Base-by-base conservation (phyloP, 75 land plant species). In the Cunninghamia lanceolata region DNA sequence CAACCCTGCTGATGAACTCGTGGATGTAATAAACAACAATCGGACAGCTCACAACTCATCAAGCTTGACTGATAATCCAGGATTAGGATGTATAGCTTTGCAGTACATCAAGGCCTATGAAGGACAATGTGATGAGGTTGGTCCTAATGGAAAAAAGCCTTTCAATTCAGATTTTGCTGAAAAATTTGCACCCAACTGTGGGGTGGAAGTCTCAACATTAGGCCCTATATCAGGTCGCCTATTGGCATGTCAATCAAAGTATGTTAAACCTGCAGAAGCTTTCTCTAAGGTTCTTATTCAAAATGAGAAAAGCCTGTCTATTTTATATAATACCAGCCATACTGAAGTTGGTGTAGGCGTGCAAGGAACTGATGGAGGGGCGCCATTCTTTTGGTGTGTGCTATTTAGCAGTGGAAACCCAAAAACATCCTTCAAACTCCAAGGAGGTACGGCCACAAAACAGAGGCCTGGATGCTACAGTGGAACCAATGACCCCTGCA, bases 341-440 rank as follows among this genome's bases (percentile, higher is more conserved):
- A 94, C 95, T 4, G 89, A 95, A 88, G 90, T 94, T 16, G 96
- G 96, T 28, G 94, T 92, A 47, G 96, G 92, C 1, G 92, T 95
- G 25, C 93, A 89, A 85, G 95, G 96, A 77, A 86, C 85, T 43
- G 94, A 94, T 85, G 96, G 96, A n/a, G 96, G 96, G 0, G 21
- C 87, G 21, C 96, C 96, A 25, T 95, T 91, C 82, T 95, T 95
- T 86, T 95, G 95, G 95, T 95, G 96, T 89, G 93, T 95, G 45
- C 68, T 95, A 53, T 92, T 95, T 74, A 92, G 95, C 90, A 88
- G 77, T 84, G 96, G 95, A 11, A 87, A 83, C 40, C 45, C 82
- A 11, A 94, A 94, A 35, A 84, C 84, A 80, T 94, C 90, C 63
- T 94, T 94, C 84, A 82, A 81, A 52, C 56, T 89, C 40, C 83